These are phyloP conservation scores for Rhodotorula mucilaginosa DNA, from an alignment of 1,284 basidiomycete genomes.

Conservation along the genomic window DNA sequence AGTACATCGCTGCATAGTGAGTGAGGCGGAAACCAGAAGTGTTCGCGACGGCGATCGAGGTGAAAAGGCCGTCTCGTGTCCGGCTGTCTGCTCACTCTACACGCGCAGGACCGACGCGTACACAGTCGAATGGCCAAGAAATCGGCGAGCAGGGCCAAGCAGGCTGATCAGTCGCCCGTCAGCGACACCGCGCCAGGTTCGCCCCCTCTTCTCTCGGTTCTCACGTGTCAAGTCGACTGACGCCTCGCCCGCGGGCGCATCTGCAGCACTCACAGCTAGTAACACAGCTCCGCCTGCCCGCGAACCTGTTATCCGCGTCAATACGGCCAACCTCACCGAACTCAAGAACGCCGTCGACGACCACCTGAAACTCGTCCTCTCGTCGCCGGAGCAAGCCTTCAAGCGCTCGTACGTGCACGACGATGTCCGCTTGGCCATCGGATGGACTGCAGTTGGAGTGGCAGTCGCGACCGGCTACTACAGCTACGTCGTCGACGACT, in stretches of 20 bases:
- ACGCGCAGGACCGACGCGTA: too few relatives aligned
- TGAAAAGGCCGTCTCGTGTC: too few relatives aligned
- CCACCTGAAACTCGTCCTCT: conserved; percentile 77
- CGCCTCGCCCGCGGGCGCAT: not conserved
- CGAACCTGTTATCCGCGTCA: conserved; percentile 55
- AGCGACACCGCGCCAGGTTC: not conserved
- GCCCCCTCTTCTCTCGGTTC: not conserved
- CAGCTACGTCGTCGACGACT: conserved; percentile 68
- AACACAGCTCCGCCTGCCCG: not conserved
- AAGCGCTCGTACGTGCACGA: conserved; percentile 80
- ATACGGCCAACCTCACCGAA: conserved; percentile 74
- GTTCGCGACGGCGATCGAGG: too few relatives aligned
- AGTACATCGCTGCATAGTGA: not conserved
- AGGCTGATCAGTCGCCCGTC: not conserved
- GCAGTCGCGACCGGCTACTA: conserved; percentile 76
- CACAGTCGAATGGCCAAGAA: conserved; percentile 10
- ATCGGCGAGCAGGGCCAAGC: not conserved
- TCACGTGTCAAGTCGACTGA: not conserved
- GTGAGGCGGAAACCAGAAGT: too few relatives aligned
- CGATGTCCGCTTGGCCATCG: conserved; percentile 75
- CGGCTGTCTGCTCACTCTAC: too few relatives aligned
- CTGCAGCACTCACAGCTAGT: not conserved
- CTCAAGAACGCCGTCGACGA: conserved; percentile 89
- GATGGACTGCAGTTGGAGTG: conserved; percentile 76
- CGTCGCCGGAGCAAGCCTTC: conserved; percentile 68